Percentiles rank a stretch among this genome's conserved stretches.
Conservation (phyloP, 2,329 filamentous ascomycete genomes). For the Taxawa tesnikishii region DNA sequence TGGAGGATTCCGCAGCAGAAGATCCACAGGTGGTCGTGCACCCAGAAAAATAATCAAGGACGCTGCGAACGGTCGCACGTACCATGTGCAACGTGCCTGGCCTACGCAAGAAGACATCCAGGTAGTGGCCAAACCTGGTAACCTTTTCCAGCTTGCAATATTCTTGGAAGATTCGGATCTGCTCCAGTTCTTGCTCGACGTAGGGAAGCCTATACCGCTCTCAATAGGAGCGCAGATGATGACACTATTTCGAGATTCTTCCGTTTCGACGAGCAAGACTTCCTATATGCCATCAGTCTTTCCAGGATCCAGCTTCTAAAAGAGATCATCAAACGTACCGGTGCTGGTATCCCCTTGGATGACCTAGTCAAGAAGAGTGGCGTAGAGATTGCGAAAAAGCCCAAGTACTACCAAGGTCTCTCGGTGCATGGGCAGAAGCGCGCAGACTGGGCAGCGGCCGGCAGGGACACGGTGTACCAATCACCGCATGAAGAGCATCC, state of each 20-base stretch:
- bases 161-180: constrained; percentile 38
- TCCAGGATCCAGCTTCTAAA: constrained; percentile 46
- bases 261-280: constrained; percentile 12
- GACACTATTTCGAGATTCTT: background rate
- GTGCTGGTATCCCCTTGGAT: constrained; percentile 57
- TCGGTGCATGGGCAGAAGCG: constrained; percentile 65
- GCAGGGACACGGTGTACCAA: constrained; percentile 18
- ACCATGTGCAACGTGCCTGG: too few species aligned
- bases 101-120: too few species aligned
- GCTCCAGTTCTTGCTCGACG: too few species aligned
- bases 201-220: too few species aligned
- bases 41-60: too few species aligned
- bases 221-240: too few species aligned
- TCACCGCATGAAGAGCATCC: constrained; percentile 28
- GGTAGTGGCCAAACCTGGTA: too few species aligned
- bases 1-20: too few species aligned
- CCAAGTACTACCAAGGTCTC: constrained; percentile 64
- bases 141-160: constrained; percentile 21
- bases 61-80: too few species aligned
- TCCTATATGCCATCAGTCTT: constrained; percentile 30
- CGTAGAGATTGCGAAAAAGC: constrained; percentile 46
- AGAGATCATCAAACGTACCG: constrained; percentile 52
- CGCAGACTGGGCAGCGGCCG: constrained; percentile 60
- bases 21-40: too few species aligned
- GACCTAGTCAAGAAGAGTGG: constrained; percentile 54